These are phyloP conservation scores for Zygosaccharomyces pseudorouxii DNA, from an alignment of 805 yeast species.

Conservation along the genomic window DNA sequence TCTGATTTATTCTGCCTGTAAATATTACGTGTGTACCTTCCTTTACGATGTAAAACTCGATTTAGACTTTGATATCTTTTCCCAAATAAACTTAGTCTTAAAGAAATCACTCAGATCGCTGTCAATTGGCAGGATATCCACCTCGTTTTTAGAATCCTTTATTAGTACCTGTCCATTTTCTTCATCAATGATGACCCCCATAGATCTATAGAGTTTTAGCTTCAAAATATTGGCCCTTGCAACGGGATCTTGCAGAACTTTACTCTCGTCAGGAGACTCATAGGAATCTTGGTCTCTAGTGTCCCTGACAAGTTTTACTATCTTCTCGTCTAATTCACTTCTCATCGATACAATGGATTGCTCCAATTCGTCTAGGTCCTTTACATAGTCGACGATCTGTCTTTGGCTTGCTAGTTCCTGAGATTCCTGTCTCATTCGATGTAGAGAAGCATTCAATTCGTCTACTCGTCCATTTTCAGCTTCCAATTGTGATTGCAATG, in stretches of 20 bases:
- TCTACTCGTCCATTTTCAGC: conserved; percentile 9
- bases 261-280: conserved; percentile 13
- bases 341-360: conserved; percentile 19
- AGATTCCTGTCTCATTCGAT: conserved; percentile 15
- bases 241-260: conserved; percentile 18
- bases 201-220: conserved; percentile 52
- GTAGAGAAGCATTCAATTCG: conserved; percentile 12
- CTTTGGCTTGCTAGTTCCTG: conserved; percentile 15
- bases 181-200: conserved; percentile 52
- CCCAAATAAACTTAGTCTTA: conserved; percentile 77
- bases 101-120: conserved; percentile 59
- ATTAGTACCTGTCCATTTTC: conserved; percentile 44
- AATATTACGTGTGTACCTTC: conserved; percentile 3
- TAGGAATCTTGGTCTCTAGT: neutral
- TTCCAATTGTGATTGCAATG: conserved; percentile 11
- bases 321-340: conserved; percentile 19
- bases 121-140: conserved; percentile 49
- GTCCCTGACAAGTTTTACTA: conserved; percentile 15
- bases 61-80: conserved; percentile 32
- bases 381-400: conserved; percentile 19
- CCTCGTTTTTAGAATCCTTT: conserved; percentile 43
- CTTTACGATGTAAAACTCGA: neutral
- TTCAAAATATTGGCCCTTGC: conserved; percentile 40
- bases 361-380: conserved; percentile 25
- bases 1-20: conserved; percentile 33